A percentile compares a stretch with the other conserved stretches of the same genome.
phyloP scores from a whole-genome alignment of 306 rosid species.

The Fagus sylvatica region DNA sequence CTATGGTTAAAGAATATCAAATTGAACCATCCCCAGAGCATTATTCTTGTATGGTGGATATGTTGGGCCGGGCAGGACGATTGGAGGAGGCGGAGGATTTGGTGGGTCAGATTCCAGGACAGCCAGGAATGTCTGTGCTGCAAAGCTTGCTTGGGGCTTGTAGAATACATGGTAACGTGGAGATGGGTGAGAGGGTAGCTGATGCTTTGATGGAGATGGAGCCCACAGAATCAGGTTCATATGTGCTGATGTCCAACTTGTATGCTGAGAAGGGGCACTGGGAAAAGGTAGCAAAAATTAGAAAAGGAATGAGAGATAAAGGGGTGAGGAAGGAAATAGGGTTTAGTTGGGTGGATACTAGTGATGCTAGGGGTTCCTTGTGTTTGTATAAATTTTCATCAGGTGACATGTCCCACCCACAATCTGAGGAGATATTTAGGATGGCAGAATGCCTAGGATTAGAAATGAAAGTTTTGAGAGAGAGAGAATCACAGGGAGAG shows the following conservation, averaged over 20 bases:
- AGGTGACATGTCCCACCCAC: slow-evolving; percentile 66
- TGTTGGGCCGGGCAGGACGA: slow-evolving; percentile 71
- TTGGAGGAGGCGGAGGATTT: slow-evolving; percentile 67
- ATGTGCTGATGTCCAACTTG: slow-evolving; percentile 69
- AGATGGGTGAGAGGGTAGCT: slow-evolving; percentile 66
- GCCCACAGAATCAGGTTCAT: slow-evolving; percentile 68
- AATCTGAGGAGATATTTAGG: slow-evolving; percentile 55
- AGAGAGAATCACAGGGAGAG: slow-evolving; percentile 8
- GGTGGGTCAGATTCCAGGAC: slow-evolving; percentile 56
- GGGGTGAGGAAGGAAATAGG: slow-evolving; percentile 82
- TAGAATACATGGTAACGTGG: slow-evolving; percentile 61
- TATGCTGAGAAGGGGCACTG: slow-evolving; percentile 81
- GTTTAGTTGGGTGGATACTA: slow-evolving; percentile 74
- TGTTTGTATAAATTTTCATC: slow-evolving; percentile 75
- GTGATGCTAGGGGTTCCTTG: slow-evolving; percentile 48
- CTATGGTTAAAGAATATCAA: slow-evolving; percentile 52
- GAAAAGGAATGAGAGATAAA: slow-evolving; percentile 70
- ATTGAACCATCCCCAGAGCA: slow-evolving; percentile 73
- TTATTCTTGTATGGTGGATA: slow-evolving; percentile 76
- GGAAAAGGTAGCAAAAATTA: slow-evolving; percentile 74
- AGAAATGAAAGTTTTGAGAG: slow-evolving; percentile 58
- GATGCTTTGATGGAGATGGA: slow-evolving; percentile 59
- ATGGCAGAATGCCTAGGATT: slow-evolving; percentile 62
- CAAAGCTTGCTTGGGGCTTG: slow-evolving; percentile 88
- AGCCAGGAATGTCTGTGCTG: slow-evolving; percentile 65